A percentile compares a stretch with the other conserved stretches of the same genome.
These are phyloP conservation scores for Solanum chiquidenum DNA, from an alignment of 257 asterid species.

Conservation along the genomic window DNA sequence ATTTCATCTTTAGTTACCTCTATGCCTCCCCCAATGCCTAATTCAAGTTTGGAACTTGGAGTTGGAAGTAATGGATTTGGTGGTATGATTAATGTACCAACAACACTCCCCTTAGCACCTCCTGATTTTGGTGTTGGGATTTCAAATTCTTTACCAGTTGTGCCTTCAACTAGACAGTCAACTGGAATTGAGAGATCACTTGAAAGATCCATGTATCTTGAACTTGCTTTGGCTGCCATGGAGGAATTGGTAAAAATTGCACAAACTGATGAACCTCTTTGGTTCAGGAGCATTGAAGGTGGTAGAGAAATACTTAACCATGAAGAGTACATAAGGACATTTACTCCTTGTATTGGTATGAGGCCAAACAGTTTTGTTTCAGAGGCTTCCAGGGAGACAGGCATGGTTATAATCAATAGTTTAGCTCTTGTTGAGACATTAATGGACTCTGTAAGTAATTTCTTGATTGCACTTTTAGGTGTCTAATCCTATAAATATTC, in stretches of 20 bases:
- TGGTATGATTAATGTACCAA: constrained; percentile 13
- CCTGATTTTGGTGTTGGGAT: constrained; percentile 41
- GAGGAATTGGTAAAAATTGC: constrained; percentile 77
- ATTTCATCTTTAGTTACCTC: constrained; percentile 16
- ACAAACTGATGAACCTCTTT: constrained; percentile 62
- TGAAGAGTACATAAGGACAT: constrained; percentile 35
- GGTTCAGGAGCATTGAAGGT: constrained; percentile 54
- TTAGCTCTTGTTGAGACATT: constrained; percentile 52
- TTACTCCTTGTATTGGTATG: constrained; percentile 37
- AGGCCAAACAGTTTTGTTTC: constrained; percentile 37
- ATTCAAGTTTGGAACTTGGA: constrained; percentile 64
- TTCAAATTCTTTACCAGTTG: constrained; percentile 18
- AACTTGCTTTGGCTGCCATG: constrained; percentile 86
- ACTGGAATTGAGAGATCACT: constrained; percentile 35
- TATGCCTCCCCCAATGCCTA: constrained; percentile 33
- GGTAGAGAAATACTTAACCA: constrained; percentile 39
- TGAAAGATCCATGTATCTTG: constrained; percentile 77
- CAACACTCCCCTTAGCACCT: constrained; percentile 26
- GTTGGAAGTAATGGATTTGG: constrained; percentile 60
- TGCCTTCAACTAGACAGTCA: constrained; percentile 11
- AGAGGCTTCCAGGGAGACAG: constrained; percentile 48
- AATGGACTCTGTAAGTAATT: constrained; percentile 44
- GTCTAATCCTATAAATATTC: neutral
- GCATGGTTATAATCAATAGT: constrained; percentile 39
- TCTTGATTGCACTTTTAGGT: neutral